Conservation (phyloP, 2,329 filamentous ascomycete species). For the Hymenotorrendiella dingleyae region DNA sequence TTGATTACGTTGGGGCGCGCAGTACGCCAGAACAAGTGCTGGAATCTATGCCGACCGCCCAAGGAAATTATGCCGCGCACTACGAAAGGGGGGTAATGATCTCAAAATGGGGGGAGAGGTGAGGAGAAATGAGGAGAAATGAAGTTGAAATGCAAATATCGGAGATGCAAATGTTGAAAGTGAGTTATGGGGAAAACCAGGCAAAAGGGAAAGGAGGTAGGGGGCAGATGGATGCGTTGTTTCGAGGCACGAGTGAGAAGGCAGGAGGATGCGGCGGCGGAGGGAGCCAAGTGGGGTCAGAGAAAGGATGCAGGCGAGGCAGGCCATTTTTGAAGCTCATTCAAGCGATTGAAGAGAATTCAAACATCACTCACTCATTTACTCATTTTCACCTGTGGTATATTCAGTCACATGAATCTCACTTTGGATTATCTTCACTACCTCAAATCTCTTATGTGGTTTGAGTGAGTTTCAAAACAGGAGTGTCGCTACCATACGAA, state of each 20-base stretch:
- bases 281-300: background rate
- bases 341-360: too few relatives aligned
- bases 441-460: too few relatives aligned
- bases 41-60: background rate
- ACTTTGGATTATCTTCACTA: too few relatives aligned
- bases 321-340: background rate
- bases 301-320: background rate
- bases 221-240: background rate
- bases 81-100: background rate
- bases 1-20: slow-evolving; percentile 8
- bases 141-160: background rate
- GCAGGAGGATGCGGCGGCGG: background rate
- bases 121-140: background rate
- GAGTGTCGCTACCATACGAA: too few relatives aligned
- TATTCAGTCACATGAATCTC: too few relatives aligned
- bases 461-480: too few relatives aligned
- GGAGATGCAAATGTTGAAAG: too few relatives aligned
- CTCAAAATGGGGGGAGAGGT: background rate
- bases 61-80: background rate
- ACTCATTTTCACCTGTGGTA: too few relatives aligned
- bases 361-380: too few relatives aligned
- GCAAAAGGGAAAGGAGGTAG: background rate
- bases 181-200: background rate
- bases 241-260: background rate
- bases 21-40: background rate